Conservation (phyloP, 2,329 filamentous ascomycete genomes). For the Xylaria sp. region DNA sequence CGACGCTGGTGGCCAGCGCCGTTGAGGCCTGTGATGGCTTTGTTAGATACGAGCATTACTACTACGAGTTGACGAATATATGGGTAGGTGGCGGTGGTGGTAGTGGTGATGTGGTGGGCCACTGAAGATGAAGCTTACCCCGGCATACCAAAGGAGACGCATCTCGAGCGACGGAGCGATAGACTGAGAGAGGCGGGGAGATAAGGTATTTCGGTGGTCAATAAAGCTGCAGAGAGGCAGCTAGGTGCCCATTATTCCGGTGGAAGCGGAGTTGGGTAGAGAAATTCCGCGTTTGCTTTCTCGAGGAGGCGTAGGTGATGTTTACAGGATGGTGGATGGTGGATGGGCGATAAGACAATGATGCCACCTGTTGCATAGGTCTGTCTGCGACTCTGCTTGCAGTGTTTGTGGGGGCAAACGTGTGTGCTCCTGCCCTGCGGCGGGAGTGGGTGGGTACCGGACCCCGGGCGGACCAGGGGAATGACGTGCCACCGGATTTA, state of each 20-base stretch:
- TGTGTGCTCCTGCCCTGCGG: not conserved
- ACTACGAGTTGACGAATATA: not conserved
- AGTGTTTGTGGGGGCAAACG: not conserved
- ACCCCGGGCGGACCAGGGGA: not conserved
- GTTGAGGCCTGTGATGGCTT: slow-evolving; percentile 66
- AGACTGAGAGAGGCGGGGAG: slow-evolving; percentile 23
- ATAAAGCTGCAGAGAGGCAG: slow-evolving; percentile 37
- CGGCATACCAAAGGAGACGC: slow-evolving; percentile 69
- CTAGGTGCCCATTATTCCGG: slow-evolving; percentile 52
- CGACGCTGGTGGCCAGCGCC: slow-evolving; percentile 82
- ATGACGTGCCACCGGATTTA: not conserved
- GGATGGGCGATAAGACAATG: slow-evolving; percentile 13
- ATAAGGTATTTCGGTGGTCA: slow-evolving; percentile 25
- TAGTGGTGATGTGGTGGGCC: slow-evolving; percentile 2
- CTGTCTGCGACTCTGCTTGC: not conserved
- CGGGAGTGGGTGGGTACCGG: not conserved
- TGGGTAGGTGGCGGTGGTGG: slow-evolving; percentile 10
- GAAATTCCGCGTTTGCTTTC: slow-evolving; percentile 25
- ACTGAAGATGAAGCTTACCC: slow-evolving; percentile 56
- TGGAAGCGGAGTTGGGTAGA: slow-evolving; percentile 24
- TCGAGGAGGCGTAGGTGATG: slow-evolving; percentile 12
- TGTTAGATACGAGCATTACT: slow-evolving; percentile 1
- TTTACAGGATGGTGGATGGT: slow-evolving; percentile 5
- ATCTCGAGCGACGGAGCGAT: slow-evolving; percentile 55
- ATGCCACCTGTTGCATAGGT: slow-evolving; percentile 34